Evolutionary conservation across 441 rosid genomes (phyloP), one percentile per base, ranked within the genome.

Genomic region (Monsonia emarginata): DNA sequence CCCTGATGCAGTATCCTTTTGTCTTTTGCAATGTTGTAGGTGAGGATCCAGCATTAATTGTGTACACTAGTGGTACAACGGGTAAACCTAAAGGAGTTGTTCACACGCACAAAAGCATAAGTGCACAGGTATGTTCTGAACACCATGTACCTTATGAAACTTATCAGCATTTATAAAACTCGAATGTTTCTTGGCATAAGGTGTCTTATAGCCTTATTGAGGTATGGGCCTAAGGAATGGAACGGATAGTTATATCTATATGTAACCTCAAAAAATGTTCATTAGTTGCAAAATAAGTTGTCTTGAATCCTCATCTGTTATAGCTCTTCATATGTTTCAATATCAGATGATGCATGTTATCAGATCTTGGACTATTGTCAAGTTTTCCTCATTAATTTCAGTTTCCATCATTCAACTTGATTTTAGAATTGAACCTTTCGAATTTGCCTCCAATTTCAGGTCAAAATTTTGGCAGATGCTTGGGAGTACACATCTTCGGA

Each of bases 51-150:
- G 97, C 99, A 13, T 74, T 94, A 70, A 81, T 94, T 64, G 78
- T 91, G 59, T 94, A 94, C 78, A 94, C 99, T 7, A 94, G 99
- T 78, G 99, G 99, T 67, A 94, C 99, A 66, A 91, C 99, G 9
- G 99, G 99, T 63, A 94, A 86, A 77, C 99, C 99, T 38, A 94
- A 94, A 81, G 99, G 97, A 65, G 97, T 84, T 69, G 89, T 94
- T 65, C 99, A 94, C 72, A 91, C 96, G 0, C 99, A 91, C 75
- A 84, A 79, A 76, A 84, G 95, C 82, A 84, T 94, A 69, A 69
- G 65, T 65, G 86, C 99, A 31, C 99, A 94, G 97, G 99, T 85
- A 72, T 67, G 50, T 36, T 24, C 48, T 58, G 52, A 66, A 21
- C 13, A 18, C 28, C 22, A 0, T 30, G 10, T 32, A 52, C 27